Conservation (phyloP, 345 rosid genomes). For the Brassica cretica region DNA sequence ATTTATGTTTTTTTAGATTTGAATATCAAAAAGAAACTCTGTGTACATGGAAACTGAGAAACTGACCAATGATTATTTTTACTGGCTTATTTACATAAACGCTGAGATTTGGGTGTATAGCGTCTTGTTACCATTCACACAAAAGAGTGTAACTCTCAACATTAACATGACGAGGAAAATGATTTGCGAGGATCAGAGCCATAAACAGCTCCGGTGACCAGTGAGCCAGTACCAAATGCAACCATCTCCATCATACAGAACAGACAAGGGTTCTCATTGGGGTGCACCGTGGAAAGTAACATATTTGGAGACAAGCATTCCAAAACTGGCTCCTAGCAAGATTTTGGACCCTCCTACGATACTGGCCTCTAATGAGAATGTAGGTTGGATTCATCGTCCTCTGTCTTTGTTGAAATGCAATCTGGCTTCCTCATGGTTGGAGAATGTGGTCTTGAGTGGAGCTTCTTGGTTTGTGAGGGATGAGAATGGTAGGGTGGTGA, state of each 20-base stretch:
- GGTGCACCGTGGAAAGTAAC: conserved; percentile 56
- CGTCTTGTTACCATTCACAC: conserved; percentile 72
- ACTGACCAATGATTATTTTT: not conserved
- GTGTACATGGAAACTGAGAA: not conserved
- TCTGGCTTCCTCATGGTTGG: no score
- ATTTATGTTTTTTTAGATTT: not conserved
- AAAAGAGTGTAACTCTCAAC: conserved; percentile 72
- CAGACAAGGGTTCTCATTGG: conserved; percentile 34
- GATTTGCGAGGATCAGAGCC: conserved; percentile 48
- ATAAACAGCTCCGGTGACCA: conserved; percentile 46
- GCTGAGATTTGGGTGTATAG: conserved; percentile 79
- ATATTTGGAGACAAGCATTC: conserved; percentile 57
- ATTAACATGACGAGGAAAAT: conserved; percentile 49
- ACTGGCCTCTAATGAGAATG: no score
- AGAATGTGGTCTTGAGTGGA: no score
- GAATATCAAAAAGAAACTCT: not conserved
- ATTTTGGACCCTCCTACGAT: no score
- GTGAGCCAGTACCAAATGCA: conserved; percentile 52
- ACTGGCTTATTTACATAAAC: conserved; percentile 21
- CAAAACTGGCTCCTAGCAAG: conserved; percentile 53
- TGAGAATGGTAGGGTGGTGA: no score
- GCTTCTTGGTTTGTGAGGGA: no score
- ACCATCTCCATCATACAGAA: conserved; percentile 49
- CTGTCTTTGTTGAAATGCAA: no score
- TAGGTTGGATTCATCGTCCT: no score